phyloP scores from a whole-genome alignment of 176 grass and related monocot genomes.

The Metroxylon sagu region DNA sequence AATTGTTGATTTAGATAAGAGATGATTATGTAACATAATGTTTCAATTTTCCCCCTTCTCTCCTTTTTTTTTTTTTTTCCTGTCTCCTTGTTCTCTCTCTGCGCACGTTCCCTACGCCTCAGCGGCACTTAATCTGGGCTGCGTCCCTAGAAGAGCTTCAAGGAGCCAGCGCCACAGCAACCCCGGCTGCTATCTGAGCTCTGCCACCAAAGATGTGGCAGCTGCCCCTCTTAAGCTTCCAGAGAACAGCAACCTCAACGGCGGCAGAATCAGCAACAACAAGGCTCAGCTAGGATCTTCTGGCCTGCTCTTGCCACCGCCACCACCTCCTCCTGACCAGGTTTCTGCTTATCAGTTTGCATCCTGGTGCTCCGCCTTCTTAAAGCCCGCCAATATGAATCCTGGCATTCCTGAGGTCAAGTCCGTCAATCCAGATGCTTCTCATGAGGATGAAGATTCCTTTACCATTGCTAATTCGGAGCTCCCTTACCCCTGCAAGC shows the following conservation, averaged over 20 bases:
- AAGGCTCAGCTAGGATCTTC: constrained; percentile 14
- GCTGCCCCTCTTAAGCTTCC: constrained; percentile 11
- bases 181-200: constrained; percentile 34
- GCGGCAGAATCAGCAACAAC: constrained; percentile 12
- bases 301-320: not conserved
- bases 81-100: not conserved
- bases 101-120: not conserved
- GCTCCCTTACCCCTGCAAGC: not conserved
- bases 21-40: too few relatives aligned
- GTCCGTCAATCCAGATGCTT: constrained; percentile 3
- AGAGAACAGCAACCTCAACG: constrained; percentile 14
- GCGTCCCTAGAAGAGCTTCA: constrained; percentile 44
- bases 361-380: constrained; percentile 19
- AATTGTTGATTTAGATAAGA: too few relatives aligned
- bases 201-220: constrained; percentile 5
- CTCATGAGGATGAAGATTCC: not conserved
- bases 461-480: not conserved
- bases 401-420: constrained; percentile 1
- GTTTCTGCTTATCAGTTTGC: constrained; percentile 2
- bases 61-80: not conserved
- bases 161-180: constrained; percentile 45
- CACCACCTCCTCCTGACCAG: not conserved
- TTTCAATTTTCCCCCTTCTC: too few relatives aligned
- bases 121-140: constrained; percentile 47
- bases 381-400: constrained; percentile 18